Evolutionary conservation across 2,329 filamentous ascomycete species (phyloP), one percentile per base, ranked within the genome.

Genomic region (Aspergillus versicolor): DNA sequence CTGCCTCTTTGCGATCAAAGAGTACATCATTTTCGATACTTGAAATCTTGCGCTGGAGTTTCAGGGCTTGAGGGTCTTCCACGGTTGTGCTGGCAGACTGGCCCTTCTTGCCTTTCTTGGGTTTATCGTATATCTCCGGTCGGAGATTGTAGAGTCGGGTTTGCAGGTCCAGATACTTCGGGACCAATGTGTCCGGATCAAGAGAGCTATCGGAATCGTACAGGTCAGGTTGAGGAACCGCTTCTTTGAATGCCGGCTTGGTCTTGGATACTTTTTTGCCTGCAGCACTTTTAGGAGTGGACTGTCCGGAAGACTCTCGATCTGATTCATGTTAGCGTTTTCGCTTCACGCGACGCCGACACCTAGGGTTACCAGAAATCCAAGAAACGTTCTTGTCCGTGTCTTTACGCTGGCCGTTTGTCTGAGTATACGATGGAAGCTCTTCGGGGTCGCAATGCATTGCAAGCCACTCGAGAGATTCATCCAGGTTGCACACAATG

Each of bases 391-490:
- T 62, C 53, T 58, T 65, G 43, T 75, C 72, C 17, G 61, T 57
- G 24, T 70, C 67, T 61, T 69, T 72, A 54, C 63, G 66, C 17
- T 68, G 67, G 34, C 63, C 48, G 46, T 63, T 69, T 50, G 65
- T 65, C 56, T 79, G 81, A 19, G 89, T 86, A 70, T 94, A 95
- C 46, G 85, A 81, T 5, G 89, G 89, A 37, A 93, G 79, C 65
- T 92, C 88, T 1, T 86, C 83, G 61, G 81, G 77, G 13, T 82
- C 77, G 65, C 88, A 90, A 69, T 94, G 85, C 62, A 90, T 79
- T n/a, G 91, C 90, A 53, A 97, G 82, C 91, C 92, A 96, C 65
- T 97, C 91, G 19, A 99, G 73, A 24, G 90, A 87, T 74, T 96
- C 92, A 60, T 95, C 88, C 37, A 97, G 77, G 9, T 92, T 92